Base-by-base conservation (phyloP, 768 basidiomycete species). In the Phanerochaete carnosa region DNA sequence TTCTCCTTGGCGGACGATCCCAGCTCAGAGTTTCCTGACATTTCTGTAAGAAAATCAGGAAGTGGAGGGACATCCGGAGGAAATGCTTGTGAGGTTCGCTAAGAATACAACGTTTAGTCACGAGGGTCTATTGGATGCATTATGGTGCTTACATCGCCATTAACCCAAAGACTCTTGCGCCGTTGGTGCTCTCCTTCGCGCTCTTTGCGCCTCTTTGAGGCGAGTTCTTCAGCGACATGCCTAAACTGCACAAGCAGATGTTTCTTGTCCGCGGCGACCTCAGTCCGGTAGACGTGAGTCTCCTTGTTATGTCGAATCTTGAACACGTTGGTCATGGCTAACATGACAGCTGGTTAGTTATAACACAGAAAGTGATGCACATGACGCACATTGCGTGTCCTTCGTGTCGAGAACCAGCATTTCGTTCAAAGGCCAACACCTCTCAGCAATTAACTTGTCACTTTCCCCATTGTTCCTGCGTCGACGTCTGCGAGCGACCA, bases 391-490 rank as follows among this genome's bases (percentile, higher is more conserved):
- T 5, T 93, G 82, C 3, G 94, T 89, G 73, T 98, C 97, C 73
- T 98, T 98, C 33, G 96, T 93, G 72, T 99, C 97, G 22, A 96
- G 81, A 0, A 98, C 94, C 37, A 96, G 75, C 82, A 98, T 93
- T 72, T 99, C 97, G 65, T 86, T 91, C 69, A 98, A 76, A 8
- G 89, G 84, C 92, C 95, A 99, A 72, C 94, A 98, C 64, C 85
- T 79, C 68, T 98, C 96, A 0, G 96, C 97, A 1, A 96, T 92
- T 35, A 98, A 80, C 72, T 93, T 90, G 9, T 89, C 80, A 62
- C 76, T 81, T 55, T 81, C 83, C 3, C 80, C 79, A 39, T 84
- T 86, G 54, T 87, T 83, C 55, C 79, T 73, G 56, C 87, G 79
- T 60, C 87, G 80, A 61, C 93, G 78, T 68, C 90, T 82, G 68